phyloP scores from a whole-genome alignment of 1,284 basidiomycete genomes.

The Malassezia globosa region DNA sequence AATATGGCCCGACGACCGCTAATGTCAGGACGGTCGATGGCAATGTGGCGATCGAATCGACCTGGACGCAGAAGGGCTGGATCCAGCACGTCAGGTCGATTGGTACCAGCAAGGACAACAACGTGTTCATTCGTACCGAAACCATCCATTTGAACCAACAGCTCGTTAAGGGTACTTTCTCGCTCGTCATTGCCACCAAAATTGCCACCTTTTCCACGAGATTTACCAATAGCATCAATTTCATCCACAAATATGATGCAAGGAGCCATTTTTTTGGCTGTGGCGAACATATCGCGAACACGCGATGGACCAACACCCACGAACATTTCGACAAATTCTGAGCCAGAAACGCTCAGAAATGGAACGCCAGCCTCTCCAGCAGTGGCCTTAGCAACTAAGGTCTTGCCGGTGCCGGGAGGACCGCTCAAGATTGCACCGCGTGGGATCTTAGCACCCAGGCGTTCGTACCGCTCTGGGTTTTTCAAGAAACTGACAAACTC shows the following conservation, averaged over 20 bases:
- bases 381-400: slow-evolving; percentile 91
- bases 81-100: slow-evolving; percentile 90
- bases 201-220: slow-evolving; percentile 72
- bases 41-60: slow-evolving; percentile 92
- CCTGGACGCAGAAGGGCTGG: slow-evolving; percentile 89
- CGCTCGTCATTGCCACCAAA: slow-evolving; percentile 96
- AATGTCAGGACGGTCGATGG: slow-evolving; percentile 89
- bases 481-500: slow-evolving; percentile 99
- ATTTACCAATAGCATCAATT: slow-evolving; percentile 86
- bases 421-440: slow-evolving; percentile 95
- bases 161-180: slow-evolving; percentile 92
- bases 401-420: slow-evolving; percentile 97
- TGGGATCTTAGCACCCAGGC: slow-evolving; percentile 94
- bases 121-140: slow-evolving; percentile 92
- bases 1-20: slow-evolving; percentile 88
- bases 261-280: slow-evolving; percentile 91
- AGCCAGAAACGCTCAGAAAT: slow-evolving; percentile 95
- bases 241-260: slow-evolving; percentile 65
- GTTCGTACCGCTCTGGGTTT: slow-evolving; percentile 86
- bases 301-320: slow-evolving; percentile 96
- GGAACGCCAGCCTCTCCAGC: slow-evolving; percentile 94
- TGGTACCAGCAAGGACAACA: slow-evolving; percentile 91
- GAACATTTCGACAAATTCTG: slow-evolving; percentile 99
- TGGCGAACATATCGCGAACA: slow-evolving; percentile 92
- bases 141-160: slow-evolving; percentile 98